phyloP scores from a whole-genome alignment of 305 asterid species.

The Nicotiana rustica region DNA sequence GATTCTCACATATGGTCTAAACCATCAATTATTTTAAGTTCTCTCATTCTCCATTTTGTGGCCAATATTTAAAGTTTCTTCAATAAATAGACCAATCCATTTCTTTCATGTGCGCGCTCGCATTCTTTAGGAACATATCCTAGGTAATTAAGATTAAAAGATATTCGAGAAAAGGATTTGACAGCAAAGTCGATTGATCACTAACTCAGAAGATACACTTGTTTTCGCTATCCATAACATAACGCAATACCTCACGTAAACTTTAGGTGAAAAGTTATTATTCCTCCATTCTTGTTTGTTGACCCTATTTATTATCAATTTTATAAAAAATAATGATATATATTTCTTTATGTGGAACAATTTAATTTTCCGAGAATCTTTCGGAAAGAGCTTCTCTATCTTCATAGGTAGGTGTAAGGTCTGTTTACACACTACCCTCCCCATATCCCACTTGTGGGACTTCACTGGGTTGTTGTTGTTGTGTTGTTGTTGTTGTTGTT shows the following conservation, averaged over 20 bases:
- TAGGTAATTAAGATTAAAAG: not conserved
- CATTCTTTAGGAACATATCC: not conserved
- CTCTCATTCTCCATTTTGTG: conserved; percentile 16
- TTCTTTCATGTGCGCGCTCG: not conserved
- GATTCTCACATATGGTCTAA: conserved; percentile 32
- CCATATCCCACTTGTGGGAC: too few species aligned
- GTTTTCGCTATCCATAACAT: conserved; percentile 30
- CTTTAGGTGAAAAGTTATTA: conserved; percentile 30
- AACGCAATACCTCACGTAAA: not conserved
- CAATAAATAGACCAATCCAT: not conserved
- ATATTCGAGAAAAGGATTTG: conserved; percentile 25
- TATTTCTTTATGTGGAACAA: too few species aligned
- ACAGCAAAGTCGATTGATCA: not conserved
- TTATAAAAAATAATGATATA: too few species aligned
- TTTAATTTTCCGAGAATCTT: too few species aligned
- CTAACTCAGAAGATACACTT: not conserved
- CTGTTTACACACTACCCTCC: too few species aligned
- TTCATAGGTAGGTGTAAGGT: too few species aligned
- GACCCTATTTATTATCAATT: too few species aligned
- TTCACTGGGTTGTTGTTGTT: too few species aligned
- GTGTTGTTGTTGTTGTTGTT: too few species aligned
- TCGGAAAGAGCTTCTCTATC: too few species aligned
- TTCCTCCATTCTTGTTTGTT: not conserved
- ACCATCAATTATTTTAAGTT: not conserved
- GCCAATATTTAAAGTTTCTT: conserved; percentile 17